Conservation (phyloP, 352 stramenopile genomes). For the Phytophthora capsici region DNA sequence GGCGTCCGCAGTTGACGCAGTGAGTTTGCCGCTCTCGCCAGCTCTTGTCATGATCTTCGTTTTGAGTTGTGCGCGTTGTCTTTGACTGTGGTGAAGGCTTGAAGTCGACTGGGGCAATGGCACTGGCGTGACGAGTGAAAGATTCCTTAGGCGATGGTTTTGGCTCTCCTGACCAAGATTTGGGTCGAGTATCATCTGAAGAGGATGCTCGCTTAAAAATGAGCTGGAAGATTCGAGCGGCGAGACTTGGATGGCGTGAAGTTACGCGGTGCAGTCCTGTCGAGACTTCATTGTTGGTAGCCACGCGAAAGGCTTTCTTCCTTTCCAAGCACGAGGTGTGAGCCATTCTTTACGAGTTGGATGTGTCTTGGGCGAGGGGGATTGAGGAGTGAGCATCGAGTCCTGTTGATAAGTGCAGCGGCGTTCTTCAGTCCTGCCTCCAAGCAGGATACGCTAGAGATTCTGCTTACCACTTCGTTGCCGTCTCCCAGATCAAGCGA, state of each 20-base stretch:
- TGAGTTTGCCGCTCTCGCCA: constrained; percentile 28
- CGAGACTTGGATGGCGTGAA: constrained; percentile 7
- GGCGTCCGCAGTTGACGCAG: constrained; percentile 30
- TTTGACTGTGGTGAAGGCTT: not conserved
- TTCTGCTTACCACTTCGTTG: too few relatives aligned
- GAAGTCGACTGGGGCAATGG: constrained; percentile 7
- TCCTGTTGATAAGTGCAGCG: too few relatives aligned
- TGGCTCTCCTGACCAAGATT: constrained; percentile 26
- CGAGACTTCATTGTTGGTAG: not conserved
- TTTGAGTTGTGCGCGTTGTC: not conserved
- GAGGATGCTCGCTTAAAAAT: constrained; percentile 13
- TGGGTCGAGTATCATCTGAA: constrained; percentile 2
- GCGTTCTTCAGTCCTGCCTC: too few relatives aligned
- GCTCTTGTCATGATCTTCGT: not conserved
- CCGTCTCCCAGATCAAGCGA: too few relatives aligned
- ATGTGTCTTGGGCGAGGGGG: not conserved
- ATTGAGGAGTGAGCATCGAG: constrained; percentile 5
- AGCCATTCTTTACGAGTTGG: constrained; percentile 6
- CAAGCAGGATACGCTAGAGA: too few relatives aligned
- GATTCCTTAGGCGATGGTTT: not conserved
- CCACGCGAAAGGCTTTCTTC: constrained; percentile 11
- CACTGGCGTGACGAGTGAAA: constrained; percentile 12
- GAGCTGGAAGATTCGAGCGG: constrained; percentile 20
- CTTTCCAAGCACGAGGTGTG: constrained; percentile 3
- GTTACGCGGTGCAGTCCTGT: not conserved